phyloP scores from a whole-genome alignment of 2,329 filamentous ascomycete genomes.

The Pestalotiopsis sp. region DNA sequence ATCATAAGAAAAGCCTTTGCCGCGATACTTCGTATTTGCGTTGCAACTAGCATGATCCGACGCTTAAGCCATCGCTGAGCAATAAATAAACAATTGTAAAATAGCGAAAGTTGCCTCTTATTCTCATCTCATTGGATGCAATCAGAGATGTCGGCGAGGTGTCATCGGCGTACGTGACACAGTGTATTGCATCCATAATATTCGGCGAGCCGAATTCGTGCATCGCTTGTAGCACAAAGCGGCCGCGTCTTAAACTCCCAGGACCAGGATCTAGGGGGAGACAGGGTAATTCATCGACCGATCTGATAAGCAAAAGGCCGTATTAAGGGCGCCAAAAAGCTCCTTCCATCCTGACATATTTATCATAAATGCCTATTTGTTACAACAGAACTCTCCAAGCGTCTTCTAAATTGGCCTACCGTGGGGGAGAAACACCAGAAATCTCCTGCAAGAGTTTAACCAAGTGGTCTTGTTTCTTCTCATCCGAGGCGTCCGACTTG shows the following conservation, averaged over 20 bases:
- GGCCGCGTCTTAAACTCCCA: neutral
- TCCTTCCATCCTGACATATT: too few species aligned
- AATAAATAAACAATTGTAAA: neutral
- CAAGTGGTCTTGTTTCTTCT: constrained; percentile 43
- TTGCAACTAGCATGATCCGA: too few species aligned
- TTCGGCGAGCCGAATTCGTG: neutral
- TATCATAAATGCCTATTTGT: neutral
- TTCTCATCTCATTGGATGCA: neutral
- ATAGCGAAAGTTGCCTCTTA: neutral
- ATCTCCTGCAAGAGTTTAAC: constrained; percentile 36
- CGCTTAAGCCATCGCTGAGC: too few species aligned
- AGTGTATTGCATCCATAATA: neutral
- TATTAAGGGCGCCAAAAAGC: too few species aligned
- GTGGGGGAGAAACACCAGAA: constrained; percentile 17
- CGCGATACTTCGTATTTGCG: too few species aligned
- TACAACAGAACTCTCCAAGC: neutral
- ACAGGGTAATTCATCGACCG: neutral
- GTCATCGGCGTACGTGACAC: neutral
- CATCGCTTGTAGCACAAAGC: neutral
- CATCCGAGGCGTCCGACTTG: constrained; percentile 35
- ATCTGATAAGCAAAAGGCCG: neutral
- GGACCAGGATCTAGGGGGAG: too few species aligned
- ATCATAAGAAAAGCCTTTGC: too few species aligned
- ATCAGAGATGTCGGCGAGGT: neutral
- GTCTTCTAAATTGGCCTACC: neutral